Evolutionary conservation across 2,329 filamentous ascomycete species (phyloP).

Genomic region (Diplocarpon mali): DNA sequence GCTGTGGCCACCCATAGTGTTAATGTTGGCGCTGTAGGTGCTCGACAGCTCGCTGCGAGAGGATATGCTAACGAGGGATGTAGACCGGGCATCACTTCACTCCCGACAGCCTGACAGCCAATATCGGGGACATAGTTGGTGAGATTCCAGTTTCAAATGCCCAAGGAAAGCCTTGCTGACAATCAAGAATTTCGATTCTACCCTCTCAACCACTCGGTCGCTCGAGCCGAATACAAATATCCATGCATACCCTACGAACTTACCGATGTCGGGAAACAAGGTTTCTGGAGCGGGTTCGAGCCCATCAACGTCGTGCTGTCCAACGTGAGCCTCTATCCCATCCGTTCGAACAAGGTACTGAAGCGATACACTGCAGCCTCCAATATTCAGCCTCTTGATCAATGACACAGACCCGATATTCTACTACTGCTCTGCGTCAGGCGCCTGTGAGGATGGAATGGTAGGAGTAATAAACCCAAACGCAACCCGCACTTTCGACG

Average conservation of each 20-base stretch:
- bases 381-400: slow-evolving; percentile 35
- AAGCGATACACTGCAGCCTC: slow-evolving; percentile 20
- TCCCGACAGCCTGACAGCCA: slow-evolving; percentile 14
- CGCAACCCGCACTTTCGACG: slow-evolving; percentile 16
- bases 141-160: not conserved
- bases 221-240: slow-evolving; percentile 41
- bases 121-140: slow-evolving; percentile 20
- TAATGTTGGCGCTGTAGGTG: slow-evolving; percentile 10
- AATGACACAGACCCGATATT: slow-evolving; percentile 55
- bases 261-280: slow-evolving; percentile 34
- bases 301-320: slow-evolving; percentile 32
- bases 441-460: slow-evolving; percentile 60
- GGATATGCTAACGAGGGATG: not conserved
- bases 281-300: slow-evolving; percentile 43
- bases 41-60: not conserved
- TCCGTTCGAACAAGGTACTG: too few relatives aligned
- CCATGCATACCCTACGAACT: slow-evolving; percentile 55
- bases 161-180: slow-evolving; percentile 1
- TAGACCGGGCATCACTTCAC: slow-evolving; percentile 13
- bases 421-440: slow-evolving; percentile 59
- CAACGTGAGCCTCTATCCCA: slow-evolving; percentile 29
- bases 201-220: slow-evolving; percentile 51
- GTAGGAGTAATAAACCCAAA: slow-evolving; percentile 62
- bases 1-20: slow-evolving; percentile 5
- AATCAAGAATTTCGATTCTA: slow-evolving; percentile 45